These are phyloP conservation scores for Sphaceloma murrayae DNA, from an alignment of 2,329 filamentous ascomycete species.

Conservation along the genomic window DNA sequence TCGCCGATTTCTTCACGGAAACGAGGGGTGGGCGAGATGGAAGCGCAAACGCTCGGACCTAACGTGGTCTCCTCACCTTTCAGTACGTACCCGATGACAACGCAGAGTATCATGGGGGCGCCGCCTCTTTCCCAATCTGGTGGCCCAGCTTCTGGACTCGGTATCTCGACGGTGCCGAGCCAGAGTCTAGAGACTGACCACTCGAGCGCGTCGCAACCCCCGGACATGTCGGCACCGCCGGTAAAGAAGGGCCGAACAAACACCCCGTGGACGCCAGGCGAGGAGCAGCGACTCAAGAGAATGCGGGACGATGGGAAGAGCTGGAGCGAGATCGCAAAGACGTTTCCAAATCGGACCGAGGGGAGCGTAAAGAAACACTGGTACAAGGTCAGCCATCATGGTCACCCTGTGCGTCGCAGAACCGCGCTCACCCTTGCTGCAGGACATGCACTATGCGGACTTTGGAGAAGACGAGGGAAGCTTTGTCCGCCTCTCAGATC, in stretches of 20 bases:
- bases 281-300: conserved; percentile 83
- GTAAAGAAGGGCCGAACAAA: conserved; percentile 95
- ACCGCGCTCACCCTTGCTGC: too few relatives aligned
- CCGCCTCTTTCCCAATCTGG: neutral
- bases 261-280: conserved; percentile 92
- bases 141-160: conserved; percentile 5
- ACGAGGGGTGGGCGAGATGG: conserved; percentile 12
- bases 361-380: conserved; percentile 99
- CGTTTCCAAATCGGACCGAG: conserved; percentile 88
- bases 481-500: conserved; percentile 33
- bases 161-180: conserved; percentile 5
- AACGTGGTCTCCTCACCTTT: conserved; percentile 5
- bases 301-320: conserved; percentile 90
- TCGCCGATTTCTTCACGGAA: conserved; percentile 1
- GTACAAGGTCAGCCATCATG: conserved; percentile 65
- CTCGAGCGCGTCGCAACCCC: conserved; percentile 1
- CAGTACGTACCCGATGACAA: conserved; percentile 4
- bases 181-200: conserved; percentile 1
- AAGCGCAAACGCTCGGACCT: conserved; percentile 10
- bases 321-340: conserved; percentile 98
- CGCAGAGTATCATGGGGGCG: conserved; percentile 10
- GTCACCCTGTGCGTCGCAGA: too few relatives aligned
- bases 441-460: conserved; percentile 99
- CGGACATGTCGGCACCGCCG: conserved; percentile 21
- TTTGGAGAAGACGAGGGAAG: conserved; percentile 93